Conservation (phyloP, 164 flowering plant species). For the Cinnamomum micranthum region DNA sequence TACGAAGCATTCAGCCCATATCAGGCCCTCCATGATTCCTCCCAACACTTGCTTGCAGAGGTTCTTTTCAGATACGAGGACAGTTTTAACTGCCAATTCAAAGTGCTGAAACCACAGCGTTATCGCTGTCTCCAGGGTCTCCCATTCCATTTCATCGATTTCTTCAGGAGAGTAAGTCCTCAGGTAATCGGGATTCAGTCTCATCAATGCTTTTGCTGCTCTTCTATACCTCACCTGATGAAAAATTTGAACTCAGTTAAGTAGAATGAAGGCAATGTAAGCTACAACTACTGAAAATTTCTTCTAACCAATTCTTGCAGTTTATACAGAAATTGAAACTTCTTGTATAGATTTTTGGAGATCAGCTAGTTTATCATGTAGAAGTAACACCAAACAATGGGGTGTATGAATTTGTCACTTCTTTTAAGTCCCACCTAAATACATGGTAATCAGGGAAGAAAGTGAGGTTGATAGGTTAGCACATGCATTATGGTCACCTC, state of each 20-base stretch:
- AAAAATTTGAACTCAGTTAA: background rate
- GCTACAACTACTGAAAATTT: background rate
- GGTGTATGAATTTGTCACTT: no score
- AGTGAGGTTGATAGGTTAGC: no score
- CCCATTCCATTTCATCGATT: conserved; percentile 74
- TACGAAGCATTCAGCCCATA: conserved; percentile 67
- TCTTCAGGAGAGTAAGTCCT: conserved; percentile 52
- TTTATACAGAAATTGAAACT: background rate
- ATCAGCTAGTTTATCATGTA: background rate
- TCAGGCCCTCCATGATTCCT: conserved; percentile 40
- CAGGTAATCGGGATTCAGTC: conserved; percentile 57
- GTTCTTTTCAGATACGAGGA: conserved; percentile 52
- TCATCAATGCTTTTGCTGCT: conserved; percentile 71
- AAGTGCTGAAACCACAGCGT: conserved; percentile 67
- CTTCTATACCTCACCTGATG: conserved; percentile 62
- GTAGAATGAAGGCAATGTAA: background rate
- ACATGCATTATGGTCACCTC: no score
- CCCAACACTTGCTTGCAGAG: conserved; percentile 48
- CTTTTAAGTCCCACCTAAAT: no score
- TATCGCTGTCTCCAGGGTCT: conserved; percentile 53
- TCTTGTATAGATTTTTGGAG: no score
- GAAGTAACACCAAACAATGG: no score
- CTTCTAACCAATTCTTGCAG: no score
- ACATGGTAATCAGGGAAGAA: no score
- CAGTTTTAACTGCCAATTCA: conserved; percentile 48